These are phyloP conservation scores for Citrus medica DNA, from an alignment of 345 rosid species.

Conservation along the genomic window DNA sequence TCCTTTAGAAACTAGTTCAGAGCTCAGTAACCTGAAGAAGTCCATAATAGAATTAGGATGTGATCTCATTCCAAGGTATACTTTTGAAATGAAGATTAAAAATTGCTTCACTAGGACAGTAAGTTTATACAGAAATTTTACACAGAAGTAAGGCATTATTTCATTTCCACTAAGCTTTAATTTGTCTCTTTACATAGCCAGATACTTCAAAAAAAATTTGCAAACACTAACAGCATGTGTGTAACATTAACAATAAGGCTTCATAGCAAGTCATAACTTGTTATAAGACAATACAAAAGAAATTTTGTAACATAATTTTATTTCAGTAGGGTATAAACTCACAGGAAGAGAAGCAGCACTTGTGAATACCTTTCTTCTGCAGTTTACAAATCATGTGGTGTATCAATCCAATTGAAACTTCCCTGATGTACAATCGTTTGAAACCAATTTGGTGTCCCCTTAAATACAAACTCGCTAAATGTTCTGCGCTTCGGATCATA, in stretches of 20 bases:
- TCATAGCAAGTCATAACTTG: neutral
- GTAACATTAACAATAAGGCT: neutral
- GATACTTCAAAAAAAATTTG: neutral
- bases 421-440: slow-evolving; percentile 67
- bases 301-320: neutral
- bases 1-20: neutral
- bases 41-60: neutral
- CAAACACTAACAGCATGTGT: neutral
- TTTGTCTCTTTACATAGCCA: neutral
- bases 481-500: slow-evolving; percentile 60
- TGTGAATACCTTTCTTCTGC: neutral
- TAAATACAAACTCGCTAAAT: slow-evolving; percentile 54
- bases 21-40: neutral
- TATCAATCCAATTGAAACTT: slow-evolving; percentile 63
- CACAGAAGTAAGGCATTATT: neutral
- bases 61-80: neutral
- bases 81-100: too few relatives aligned
- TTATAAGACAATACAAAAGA: slow-evolving; percentile 6
- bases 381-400: slow-evolving; percentile 28
- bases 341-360: slow-evolving; percentile 4
- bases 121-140: neutral
- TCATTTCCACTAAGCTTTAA: neutral
- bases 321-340: slow-evolving; percentile 21
- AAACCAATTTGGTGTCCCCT: slow-evolving; percentile 76
- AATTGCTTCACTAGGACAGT: neutral